Evolutionary conservation across 768 basidiomycete genomes (phyloP).

Genomic region (Rhizopogon vinicolor): DNA sequence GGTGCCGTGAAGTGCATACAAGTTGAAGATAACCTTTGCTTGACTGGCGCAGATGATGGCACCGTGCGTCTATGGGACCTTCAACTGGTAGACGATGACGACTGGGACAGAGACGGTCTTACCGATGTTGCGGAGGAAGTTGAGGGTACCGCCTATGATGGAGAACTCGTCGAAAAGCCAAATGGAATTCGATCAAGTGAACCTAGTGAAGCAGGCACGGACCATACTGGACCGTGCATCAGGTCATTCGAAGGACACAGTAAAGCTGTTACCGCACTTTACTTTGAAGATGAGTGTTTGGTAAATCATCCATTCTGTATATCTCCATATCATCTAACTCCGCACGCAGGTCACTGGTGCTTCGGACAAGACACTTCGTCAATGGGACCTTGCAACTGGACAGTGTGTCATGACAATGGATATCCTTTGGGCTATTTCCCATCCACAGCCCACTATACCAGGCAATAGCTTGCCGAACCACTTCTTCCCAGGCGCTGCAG

Average conservation of each 20-base stretch:
- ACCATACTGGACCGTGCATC: slow-evolving; percentile 49
- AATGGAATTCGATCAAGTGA: slow-evolving; percentile 38
- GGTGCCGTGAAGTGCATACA: slow-evolving; percentile 86
- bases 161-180: slow-evolving; percentile 33
- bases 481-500: slow-evolving; percentile 48
- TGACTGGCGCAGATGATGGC: slow-evolving; percentile 89
- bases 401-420: slow-evolving; percentile 99
- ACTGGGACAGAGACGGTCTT: slow-evolving; percentile 48
- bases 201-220: slow-evolving; percentile 37
- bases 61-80: slow-evolving; percentile 90
- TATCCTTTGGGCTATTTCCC: slow-evolving; percentile 98
- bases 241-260: slow-evolving; percentile 86
- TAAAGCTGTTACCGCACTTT: slow-evolving; percentile 88
- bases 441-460: slow-evolving; percentile 53
- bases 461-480: slow-evolving; percentile 37
- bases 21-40: slow-evolving; percentile 85
- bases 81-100: slow-evolving; percentile 74
- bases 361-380: slow-evolving; percentile 95
- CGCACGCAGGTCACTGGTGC: slow-evolving; percentile 86
- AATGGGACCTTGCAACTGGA: slow-evolving; percentile 96
- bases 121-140: slow-evolving; percentile 65
- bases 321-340: slow-evolving; percentile 10
- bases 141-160: slow-evolving; percentile 31
- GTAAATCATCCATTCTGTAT: slow-evolving; percentile 36
- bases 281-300: slow-evolving; percentile 92